Conservation (phyloP, 345 rosid species). For the Eucalyptus curtisii region DNA sequence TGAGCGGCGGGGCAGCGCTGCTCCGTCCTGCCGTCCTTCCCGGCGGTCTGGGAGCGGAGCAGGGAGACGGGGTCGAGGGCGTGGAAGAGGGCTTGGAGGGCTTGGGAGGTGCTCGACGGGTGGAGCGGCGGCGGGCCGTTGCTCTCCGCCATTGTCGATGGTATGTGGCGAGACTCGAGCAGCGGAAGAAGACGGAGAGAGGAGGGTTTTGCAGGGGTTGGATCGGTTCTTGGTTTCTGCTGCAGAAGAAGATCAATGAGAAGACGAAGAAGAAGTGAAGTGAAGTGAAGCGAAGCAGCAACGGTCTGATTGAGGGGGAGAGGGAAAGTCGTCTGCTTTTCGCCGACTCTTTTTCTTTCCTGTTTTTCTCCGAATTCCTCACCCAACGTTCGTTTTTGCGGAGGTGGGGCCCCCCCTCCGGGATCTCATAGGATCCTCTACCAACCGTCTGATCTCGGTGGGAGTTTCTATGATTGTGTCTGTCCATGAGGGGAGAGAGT, state of each 20-base stretch:
- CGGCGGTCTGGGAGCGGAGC: conserved; percentile 39
- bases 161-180: background rate
- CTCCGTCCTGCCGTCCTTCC: background rate
- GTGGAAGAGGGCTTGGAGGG: conserved; percentile 20
- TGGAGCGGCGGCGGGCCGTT: background rate
- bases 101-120: background rate
- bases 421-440: conserved; percentile 15
- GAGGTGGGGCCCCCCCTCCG: background rate
- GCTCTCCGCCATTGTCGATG: background rate
- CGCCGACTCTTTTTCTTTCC: background rate
- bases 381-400: background rate
- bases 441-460: conserved; percentile 4
- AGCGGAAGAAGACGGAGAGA: background rate
- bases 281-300: background rate
- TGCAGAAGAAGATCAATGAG: background rate
- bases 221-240: background rate
- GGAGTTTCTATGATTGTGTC: background rate
- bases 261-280: background rate
- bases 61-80: conserved; percentile 54
- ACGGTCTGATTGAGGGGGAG: background rate
- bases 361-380: background rate
- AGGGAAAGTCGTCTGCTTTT: background rate
- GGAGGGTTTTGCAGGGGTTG: background rate
- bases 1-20: background rate
- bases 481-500: background rate